Conservation (phyloP, 257 asterid genomes). For the Scutellaria baicalensis region DNA sequence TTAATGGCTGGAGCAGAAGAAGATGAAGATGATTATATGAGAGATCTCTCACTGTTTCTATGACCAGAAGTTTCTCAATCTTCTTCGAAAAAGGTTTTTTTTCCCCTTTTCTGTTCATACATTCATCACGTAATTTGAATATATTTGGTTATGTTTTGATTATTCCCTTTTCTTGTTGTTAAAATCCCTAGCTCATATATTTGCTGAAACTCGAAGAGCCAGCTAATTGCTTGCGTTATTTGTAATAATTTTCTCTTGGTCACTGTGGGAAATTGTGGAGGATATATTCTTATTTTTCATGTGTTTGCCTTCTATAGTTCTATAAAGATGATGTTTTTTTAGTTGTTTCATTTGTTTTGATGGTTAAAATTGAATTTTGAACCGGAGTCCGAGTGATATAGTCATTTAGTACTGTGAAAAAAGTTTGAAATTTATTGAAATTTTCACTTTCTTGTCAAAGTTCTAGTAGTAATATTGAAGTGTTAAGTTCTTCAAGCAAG, state of each 20-base stretch:
- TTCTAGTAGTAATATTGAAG: slow-evolving; percentile 20
- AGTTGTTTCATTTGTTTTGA: too few species aligned
- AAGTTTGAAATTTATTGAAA: background rate
- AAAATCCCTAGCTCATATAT: slow-evolving; percentile 15
- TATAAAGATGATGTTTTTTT: background rate
- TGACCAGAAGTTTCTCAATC: slow-evolving; percentile 41
- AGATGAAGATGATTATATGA: slow-evolving; percentile 80
- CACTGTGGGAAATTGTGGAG: background rate
- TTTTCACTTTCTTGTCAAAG: slow-evolving; percentile 28
- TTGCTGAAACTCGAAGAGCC: background rate
- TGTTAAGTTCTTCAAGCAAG: slow-evolving; percentile 37
- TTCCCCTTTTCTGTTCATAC: background rate
- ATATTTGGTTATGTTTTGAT: background rate
- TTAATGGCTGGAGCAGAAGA: slow-evolving; percentile 44
- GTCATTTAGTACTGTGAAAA: too few species aligned
- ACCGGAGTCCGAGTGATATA: background rate
- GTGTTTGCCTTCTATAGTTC: too few species aligned
- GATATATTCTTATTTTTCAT: background rate
- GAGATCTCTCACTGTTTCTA: slow-evolving; percentile 75
- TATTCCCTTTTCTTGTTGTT: background rate
- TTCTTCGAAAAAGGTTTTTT: slow-evolving; percentile 47
- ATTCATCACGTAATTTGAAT: background rate
- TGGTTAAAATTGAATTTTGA: background rate
- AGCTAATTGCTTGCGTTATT: background rate
- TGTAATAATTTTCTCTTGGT: background rate